phyloP scores from a whole-genome alignment of 2,329 filamentous ascomycete species.

The Ramularia endophylla region DNA sequence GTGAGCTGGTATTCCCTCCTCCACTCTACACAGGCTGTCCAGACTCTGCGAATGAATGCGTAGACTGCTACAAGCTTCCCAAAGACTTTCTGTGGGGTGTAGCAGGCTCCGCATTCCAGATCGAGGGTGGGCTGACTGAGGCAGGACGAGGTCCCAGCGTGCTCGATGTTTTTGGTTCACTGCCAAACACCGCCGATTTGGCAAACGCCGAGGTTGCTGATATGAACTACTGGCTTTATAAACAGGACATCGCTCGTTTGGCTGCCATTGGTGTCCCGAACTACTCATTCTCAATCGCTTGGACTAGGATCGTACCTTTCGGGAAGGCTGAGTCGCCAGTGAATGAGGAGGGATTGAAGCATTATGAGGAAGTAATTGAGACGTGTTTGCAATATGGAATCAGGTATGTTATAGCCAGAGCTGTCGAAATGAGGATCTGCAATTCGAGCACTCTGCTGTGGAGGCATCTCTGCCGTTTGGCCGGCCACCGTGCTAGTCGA shows the following conservation, averaged over 20 bases:
- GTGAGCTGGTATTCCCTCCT: conserved; percentile 31
- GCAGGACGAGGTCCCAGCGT: conserved; percentile 26
- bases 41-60: conserved; percentile 15
- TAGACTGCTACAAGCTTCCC: conserved; percentile 27
- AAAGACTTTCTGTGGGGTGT: conserved; percentile 28
- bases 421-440: too few relatives aligned
- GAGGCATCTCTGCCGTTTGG: too few relatives aligned
- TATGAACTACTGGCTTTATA: conserved; percentile 47
- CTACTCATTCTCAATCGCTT: conserved; percentile 42
- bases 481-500: too few relatives aligned
- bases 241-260: conserved; percentile 30
- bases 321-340: conserved; percentile 38
- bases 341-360: conserved; percentile 41
- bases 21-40: conserved; percentile 27
- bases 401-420: conserved; percentile 13
- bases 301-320: conserved; percentile 46
- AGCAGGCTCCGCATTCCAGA: conserved; percentile 29
- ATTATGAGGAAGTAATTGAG: conserved; percentile 45
- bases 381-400: conserved; percentile 38
- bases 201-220: conserved; percentile 33
- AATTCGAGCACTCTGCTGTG: too few relatives aligned
- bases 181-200: conserved; percentile 19
- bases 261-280: conserved; percentile 32
- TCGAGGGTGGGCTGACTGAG: conserved; percentile 26
- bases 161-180: conserved; percentile 10